Conservation (phyloP, 345 rosid species). For the Citrus medica region DNA sequence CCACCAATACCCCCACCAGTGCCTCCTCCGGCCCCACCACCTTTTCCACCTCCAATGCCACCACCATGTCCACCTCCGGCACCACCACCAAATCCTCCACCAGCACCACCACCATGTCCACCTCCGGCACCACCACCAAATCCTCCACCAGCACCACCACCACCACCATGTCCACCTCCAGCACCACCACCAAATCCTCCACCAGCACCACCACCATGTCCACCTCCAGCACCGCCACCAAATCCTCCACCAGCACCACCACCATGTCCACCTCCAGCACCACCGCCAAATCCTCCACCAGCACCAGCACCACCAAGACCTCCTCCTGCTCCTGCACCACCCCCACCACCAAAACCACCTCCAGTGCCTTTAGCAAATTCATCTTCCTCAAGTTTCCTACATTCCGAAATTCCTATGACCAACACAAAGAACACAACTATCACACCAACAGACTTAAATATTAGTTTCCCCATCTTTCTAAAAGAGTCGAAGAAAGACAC, state of each 20-base stretch:
- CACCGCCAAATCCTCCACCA: neutral
- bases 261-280: constrained; percentile 13
- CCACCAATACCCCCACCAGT: neutral
- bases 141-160: neutral
- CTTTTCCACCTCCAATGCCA: too few species aligned
- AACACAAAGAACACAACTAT: constrained; percentile 22
- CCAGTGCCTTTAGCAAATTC: neutral
- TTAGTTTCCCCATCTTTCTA: constrained; percentile 26
- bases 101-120: neutral
- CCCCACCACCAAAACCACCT: constrained; percentile 6
- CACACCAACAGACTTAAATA: constrained; percentile 11
- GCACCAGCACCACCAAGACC: neutral
- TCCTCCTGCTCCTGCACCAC: constrained; percentile 4
- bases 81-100: neutral
- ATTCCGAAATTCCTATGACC: constrained; percentile 33
- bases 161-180: constrained; percentile 1
- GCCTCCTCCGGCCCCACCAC: neutral
- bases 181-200: constrained; percentile 27
- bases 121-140: neutral
- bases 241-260: neutral
- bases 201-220: constrained; percentile 13
- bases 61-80: neutral
- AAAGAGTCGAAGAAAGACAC: neutral
- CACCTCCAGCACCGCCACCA: neutral
- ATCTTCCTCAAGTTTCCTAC: constrained; percentile 29